These are phyloP conservation scores for Metschnikowia orientalis DNA, from an alignment of 805 yeast genomes.

Conservation along the genomic window DNA sequence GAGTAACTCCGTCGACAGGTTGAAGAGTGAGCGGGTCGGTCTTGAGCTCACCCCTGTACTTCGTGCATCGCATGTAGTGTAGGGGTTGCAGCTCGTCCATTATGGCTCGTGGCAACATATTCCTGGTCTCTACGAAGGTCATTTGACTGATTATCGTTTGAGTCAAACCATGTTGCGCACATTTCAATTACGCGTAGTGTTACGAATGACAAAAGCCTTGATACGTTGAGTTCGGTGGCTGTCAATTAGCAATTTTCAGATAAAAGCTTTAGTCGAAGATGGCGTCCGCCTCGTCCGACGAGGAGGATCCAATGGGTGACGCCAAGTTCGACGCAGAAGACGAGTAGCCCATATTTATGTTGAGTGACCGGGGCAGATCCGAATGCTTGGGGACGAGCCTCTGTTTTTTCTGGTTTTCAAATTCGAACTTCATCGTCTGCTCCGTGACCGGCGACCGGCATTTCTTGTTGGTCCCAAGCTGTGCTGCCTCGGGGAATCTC, in stretches of 20 bases:
- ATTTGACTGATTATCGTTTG: conserved; percentile 90
- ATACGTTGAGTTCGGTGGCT: no score
- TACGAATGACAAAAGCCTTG: no score
- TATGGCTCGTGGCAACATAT: conserved; percentile 85
- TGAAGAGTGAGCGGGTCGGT: conserved; percentile 65
- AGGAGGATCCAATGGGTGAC: conserved; percentile 15
- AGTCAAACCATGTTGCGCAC: conserved; percentile 99
- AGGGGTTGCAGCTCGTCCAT: conserved; percentile 59
- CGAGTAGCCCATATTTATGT: conserved; percentile 16
- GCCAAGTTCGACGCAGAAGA: conserved; percentile 18
- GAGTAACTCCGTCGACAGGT: conserved; percentile 98
- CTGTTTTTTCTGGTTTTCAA: conserved; percentile 18
- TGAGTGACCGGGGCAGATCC: conserved; percentile 17
- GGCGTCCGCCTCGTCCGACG: conserved; percentile 10
- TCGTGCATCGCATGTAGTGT: conserved; percentile 23
- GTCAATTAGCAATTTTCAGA: no score
- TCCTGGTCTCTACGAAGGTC: conserved; percentile 98
- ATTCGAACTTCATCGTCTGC: conserved; percentile 13
- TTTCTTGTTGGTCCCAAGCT: conserved; percentile 11
- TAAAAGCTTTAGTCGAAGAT: conserved; percentile 1
- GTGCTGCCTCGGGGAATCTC: conserved; percentile 5
- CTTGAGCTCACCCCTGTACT: conserved; percentile 52
- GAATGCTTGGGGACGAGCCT: conserved; percentile 17
- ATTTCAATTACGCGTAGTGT: conserved; percentile 28
- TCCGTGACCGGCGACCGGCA: conserved; percentile 17